These are phyloP conservation scores for Isabelozyma heimii DNA, from an alignment of 805 yeast genomes.

Conservation along the genomic window DNA sequence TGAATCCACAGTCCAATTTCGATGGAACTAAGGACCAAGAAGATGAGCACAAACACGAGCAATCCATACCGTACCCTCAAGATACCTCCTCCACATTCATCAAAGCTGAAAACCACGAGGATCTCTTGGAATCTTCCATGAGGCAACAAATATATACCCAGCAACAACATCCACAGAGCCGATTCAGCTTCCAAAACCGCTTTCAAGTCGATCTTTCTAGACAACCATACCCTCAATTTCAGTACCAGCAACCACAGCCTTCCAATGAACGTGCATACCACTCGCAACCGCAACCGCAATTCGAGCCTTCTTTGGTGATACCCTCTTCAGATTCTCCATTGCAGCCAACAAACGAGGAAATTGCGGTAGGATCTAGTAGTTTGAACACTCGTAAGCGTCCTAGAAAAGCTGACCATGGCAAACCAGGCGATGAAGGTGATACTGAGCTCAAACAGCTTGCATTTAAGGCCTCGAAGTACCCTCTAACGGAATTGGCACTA, in stretches of 20 bases:
- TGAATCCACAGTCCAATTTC: neutral
- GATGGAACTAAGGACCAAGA: neutral
- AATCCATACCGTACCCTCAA: neutral
- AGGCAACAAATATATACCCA: neutral
- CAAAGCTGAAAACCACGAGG: neutral
- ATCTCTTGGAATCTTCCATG: neutral
- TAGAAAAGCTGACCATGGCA: constrained; percentile 27
- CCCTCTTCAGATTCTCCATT: neutral
- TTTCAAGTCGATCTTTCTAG: neutral
- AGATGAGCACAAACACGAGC: neutral
- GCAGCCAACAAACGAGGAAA: neutral
- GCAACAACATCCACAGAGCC: constrained; percentile 1
- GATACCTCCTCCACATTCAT: neutral
- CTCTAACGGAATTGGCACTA: constrained; percentile 43
- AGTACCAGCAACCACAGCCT: neutral
- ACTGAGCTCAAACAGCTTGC: constrained; percentile 37
- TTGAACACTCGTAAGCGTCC: constrained; percentile 17
- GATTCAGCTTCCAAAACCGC: neutral
- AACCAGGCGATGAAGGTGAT: constrained; percentile 36
- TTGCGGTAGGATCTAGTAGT: neutral
- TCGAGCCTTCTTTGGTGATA: too few relatives aligned
- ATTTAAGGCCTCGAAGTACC: constrained; percentile 25
- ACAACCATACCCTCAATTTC: neutral
- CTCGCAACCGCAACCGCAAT: too few relatives aligned
- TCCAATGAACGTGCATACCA: too few relatives aligned